These are phyloP conservation scores for Pouteria glomerata DNA, from an alignment of 148 eudicot genomes.

Conservation along the genomic window DNA sequence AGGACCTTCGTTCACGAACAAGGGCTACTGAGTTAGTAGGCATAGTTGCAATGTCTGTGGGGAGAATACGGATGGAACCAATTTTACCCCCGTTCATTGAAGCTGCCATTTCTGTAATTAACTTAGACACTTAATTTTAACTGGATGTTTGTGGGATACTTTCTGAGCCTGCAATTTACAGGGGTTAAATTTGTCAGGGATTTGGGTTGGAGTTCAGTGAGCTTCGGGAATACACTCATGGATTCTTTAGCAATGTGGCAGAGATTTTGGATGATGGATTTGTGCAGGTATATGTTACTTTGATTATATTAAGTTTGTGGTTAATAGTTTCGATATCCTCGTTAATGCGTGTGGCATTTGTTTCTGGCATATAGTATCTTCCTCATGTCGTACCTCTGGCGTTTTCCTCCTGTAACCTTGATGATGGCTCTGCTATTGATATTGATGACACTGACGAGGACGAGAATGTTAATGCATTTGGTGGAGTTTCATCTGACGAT, in stretches of 20 bases:
- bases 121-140: not conserved
- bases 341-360: constrained; percentile 2
- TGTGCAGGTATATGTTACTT: constrained; percentile 48
- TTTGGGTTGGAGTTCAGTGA: constrained; percentile 85
- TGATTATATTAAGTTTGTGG: not conserved
- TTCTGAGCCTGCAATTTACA: constrained; percentile 5
- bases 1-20: constrained; percentile 82
- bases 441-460: constrained; percentile 90
- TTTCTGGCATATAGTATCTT: constrained; percentile 61
- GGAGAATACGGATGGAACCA: constrained; percentile 85
- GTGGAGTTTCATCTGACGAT: constrained; percentile 95
- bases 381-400: constrained; percentile 92
- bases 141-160: not conserved
- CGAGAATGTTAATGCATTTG: constrained; percentile 74
- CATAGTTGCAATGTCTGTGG: constrained; percentile 92
- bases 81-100: constrained; percentile 88
- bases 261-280: constrained; percentile 92
- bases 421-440: constrained; percentile 92
- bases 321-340: constrained; percentile 3
- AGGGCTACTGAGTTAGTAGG: constrained; percentile 98
- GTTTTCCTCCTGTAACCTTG: constrained; percentile 89
- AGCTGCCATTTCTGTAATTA: constrained; percentile 84
- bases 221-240: constrained; percentile 96
- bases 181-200: constrained; percentile 46
- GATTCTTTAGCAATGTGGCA: constrained; percentile 94